These are phyloP conservation scores for Suillus clintonianus DNA, from an alignment of 768 basidiomycete species.

Conservation along the genomic window DNA sequence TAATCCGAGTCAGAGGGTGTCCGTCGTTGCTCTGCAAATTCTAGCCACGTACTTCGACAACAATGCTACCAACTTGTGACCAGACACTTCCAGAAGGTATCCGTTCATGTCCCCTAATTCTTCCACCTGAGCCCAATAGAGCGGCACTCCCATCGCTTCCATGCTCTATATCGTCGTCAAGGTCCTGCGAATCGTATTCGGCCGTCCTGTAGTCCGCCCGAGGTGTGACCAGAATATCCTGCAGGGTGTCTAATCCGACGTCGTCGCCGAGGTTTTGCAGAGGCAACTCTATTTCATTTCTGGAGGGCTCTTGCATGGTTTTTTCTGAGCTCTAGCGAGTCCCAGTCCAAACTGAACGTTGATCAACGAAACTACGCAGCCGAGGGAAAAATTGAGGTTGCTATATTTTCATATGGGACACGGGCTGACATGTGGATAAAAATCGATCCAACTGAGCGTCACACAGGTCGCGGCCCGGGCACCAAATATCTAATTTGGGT, in stretches of 20 bases:
- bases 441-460: not conserved
- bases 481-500: not conserved
- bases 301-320: not conserved
- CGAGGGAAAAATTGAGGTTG: not conserved
- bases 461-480: not conserved
- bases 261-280: not conserved
- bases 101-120: slow-evolving; percentile 28
- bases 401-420: not conserved
- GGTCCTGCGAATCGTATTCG: slow-evolving; percentile 34
- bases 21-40: not conserved
- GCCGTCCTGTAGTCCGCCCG: slow-evolving; percentile 13
- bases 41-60: slow-evolving; percentile 61
- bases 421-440: not conserved
- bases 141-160: slow-evolving; percentile 46
- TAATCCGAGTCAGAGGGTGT: slow-evolving; percentile 13
- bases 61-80: slow-evolving; percentile 61
- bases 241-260: slow-evolving; percentile 38
- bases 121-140: slow-evolving; percentile 41
- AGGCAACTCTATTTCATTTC: not conserved
- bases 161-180: slow-evolving; percentile 32
- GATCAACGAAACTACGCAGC: not conserved
- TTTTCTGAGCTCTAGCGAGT: not conserved
- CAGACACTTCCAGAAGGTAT: slow-evolving; percentile 36
- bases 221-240: slow-evolving; percentile 26
- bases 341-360: not conserved